phyloP scores from a whole-genome alignment of 2,329 filamentous ascomycete species.

The Emmonsiellopsis sp. region DNA sequence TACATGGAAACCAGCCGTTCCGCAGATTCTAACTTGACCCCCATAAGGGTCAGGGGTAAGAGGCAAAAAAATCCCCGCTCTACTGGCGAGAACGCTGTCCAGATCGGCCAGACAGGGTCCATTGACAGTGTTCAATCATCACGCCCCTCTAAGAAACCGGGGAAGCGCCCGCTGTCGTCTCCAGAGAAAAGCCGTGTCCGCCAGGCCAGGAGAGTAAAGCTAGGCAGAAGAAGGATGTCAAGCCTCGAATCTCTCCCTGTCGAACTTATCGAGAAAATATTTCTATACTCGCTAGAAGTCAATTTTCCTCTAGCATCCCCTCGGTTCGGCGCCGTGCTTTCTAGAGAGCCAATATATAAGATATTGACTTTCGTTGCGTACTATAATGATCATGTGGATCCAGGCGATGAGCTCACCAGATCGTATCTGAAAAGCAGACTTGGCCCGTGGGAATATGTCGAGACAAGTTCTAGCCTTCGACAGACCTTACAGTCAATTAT shows the following conservation, averaged over 20 bases:
- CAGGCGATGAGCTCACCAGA: background rate
- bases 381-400: background rate
- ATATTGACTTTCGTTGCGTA: slow-evolving; percentile 32
- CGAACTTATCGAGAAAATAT: slow-evolving; percentile 45
- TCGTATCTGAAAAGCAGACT: slow-evolving; percentile 22
- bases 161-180: background rate
- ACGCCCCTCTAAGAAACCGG: background rate
- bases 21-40: slow-evolving; percentile 15
- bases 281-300: slow-evolving; percentile 38
- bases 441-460: slow-evolving; percentile 25
- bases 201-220: background rate
- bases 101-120: background rate
- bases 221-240: slow-evolving; percentile 13
- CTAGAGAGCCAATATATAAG: slow-evolving; percentile 31
- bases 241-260: slow-evolving; percentile 38
- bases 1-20: background rate
- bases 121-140: background rate
- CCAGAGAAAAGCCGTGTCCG: background rate
- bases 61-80: slow-evolving; percentile 4
- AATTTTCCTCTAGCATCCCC: slow-evolving; percentile 35
- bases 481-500: too few relatives aligned
- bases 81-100: slow-evolving; percentile 3
- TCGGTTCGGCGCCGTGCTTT: slow-evolving; percentile 29
- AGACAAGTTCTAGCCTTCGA: too few relatives aligned
- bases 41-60: slow-evolving; percentile 20